phyloP scores from a whole-genome alignment of 129 eudicot species.

The Flaveria robusta region DNA sequence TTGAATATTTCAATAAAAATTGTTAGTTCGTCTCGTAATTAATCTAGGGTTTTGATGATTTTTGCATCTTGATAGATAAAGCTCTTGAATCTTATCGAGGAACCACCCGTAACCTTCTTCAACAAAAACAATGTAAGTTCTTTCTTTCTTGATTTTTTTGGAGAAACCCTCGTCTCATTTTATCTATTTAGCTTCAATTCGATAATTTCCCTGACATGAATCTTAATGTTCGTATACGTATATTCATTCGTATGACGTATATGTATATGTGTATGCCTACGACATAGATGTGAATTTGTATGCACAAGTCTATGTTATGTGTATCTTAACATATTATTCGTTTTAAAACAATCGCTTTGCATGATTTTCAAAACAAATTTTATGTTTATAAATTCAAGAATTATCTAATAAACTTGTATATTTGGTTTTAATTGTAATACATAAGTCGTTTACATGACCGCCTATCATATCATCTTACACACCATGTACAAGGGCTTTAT shows the following conservation, averaged over 20 bases:
- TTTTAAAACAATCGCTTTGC: no score
- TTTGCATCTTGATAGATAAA: constrained; percentile 38
- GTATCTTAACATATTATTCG: no score
- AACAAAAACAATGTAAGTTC: constrained; percentile 48
- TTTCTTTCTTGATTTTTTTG: neutral
- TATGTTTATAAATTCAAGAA: no score
- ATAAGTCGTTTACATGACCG: no score
- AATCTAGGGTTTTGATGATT: constrained; percentile 6
- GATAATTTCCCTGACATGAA: neutral
- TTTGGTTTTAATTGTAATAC: no score
- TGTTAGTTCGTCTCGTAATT: neutral
- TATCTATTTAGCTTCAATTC: neutral
- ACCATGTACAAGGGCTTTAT: no score
- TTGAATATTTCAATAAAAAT: neutral
- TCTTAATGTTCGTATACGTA: neutral
- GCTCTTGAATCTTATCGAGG: constrained; percentile 36
- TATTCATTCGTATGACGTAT: neutral
- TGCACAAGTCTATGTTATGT: no score
- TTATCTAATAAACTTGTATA: no score
- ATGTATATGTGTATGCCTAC: neutral
- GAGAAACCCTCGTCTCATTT: neutral
- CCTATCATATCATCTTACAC: no score
- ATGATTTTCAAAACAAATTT: no score
- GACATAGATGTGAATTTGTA: no score
- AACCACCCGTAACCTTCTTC: constrained; percentile 65